Base-by-base conservation (phyloP, 164 flowering plant species). In the Macadamia integrifolia region DNA sequence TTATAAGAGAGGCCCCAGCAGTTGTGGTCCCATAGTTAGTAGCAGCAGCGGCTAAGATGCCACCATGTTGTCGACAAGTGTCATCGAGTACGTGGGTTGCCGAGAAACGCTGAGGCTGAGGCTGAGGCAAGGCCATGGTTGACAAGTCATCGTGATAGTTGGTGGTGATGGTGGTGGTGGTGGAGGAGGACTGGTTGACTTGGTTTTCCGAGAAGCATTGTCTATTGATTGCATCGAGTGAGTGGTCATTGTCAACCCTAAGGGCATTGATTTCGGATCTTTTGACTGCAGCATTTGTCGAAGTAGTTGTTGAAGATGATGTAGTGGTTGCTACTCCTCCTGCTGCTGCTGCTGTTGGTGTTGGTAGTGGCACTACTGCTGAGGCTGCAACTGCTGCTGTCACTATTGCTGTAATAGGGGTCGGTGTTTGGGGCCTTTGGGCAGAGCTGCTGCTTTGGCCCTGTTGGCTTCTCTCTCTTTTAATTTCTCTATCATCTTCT, bases 381-480 rank as follows among this genome's bases (percentile, higher is more conserved):
- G 71, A 2, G 15, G 66, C 52, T 40, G 65, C 30, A 2, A 28
- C 50, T 53, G 53, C 50, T 46, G 28, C 48, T 15, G 55, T 65
- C 32, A 28, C 68, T 65, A 6, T 46, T 67, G 64, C 62, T 59
- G 70, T 43, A n/a, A 77, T 62, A 12, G 73, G 71, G 67, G 80
- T 80, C 74, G 87, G 81, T 57, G 84, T 82, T 67, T 77, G 88
- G 77, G 84, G 81, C 52, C 83, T 82, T 67, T 77, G 88, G 77
- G 84, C 81, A 69, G 65, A 32, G 71, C 74, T 66, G 70, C 74
- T 74, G 50, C 66, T 69, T 72, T 75, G 68, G 64, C 52, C 50
- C 49, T 70, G 63, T 42, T 66, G 66, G 28, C 66, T 52, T 29
- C 30, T 59, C 6, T 57, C 71, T 57, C 44, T 63, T 23, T 23